Evolutionary conservation across 1,284 basidiomycete species (phyloP).

Genomic region (Rhodotorula sp.): DNA sequence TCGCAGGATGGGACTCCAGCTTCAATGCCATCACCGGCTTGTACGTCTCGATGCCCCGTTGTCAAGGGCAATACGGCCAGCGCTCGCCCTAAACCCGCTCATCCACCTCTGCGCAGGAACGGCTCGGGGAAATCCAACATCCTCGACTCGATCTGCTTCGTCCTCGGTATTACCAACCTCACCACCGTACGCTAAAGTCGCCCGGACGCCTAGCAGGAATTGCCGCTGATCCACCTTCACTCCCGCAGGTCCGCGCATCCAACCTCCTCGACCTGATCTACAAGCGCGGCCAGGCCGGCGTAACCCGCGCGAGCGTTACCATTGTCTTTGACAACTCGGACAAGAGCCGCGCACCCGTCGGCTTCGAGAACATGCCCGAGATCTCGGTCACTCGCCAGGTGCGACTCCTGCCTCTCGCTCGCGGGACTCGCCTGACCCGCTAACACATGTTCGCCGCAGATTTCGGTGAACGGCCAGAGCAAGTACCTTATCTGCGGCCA

Average conservation of each 20-base stretch:
- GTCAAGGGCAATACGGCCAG: background rate
- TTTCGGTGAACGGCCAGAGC: constrained; percentile 88
- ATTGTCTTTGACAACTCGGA: constrained; percentile 99
- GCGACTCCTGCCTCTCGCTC: constrained; percentile 40
- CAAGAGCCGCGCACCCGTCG: constrained; percentile 77
- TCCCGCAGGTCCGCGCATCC: constrained; percentile 81
- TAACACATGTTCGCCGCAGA: constrained; percentile 57
- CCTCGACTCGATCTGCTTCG: constrained; percentile 95
- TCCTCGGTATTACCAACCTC: constrained; percentile 95
- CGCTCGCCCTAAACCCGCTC: background rate
- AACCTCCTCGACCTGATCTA: constrained; percentile 98
- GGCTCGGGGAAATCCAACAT: constrained; percentile 89
- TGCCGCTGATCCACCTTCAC: background rate
- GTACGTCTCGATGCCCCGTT: background rate
- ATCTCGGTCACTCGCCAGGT: constrained; percentile 98
- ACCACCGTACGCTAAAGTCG: constrained; percentile 61
- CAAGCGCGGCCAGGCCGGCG: constrained; percentile 94
- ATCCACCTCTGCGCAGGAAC: constrained; percentile 44
- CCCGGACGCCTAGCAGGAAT: background rate
- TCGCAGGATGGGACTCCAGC: constrained; percentile 54
- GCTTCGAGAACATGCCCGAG: constrained; percentile 78
- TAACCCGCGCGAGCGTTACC: constrained; percentile 96
- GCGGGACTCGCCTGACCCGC: background rate
- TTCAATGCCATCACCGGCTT: constrained; percentile 56
- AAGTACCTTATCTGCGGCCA: constrained; percentile 98